These are phyloP conservation scores for Porcisia hertigi DNA, from an alignment of 208 protist genomes.

Conservation along the genomic window DNA sequence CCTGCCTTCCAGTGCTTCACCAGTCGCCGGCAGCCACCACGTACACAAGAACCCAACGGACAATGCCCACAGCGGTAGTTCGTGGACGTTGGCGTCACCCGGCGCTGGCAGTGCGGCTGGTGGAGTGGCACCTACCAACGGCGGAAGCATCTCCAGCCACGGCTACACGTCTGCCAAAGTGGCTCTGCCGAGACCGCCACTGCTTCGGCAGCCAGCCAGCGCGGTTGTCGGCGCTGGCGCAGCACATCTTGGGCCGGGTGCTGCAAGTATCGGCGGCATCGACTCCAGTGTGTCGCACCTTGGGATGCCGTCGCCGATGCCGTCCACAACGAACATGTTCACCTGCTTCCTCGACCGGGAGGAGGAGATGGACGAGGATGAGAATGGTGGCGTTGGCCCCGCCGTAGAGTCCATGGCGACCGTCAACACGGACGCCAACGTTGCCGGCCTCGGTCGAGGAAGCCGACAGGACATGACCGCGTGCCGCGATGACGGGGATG, in stretches of 20 bases:
- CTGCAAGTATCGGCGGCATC: neutral
- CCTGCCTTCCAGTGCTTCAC: neutral
- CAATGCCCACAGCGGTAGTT: constrained; percentile 9
- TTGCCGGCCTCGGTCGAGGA: neutral
- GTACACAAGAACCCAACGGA: neutral
- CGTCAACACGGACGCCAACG: neutral
- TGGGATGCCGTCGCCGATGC: constrained; percentile 64
- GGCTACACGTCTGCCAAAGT: constrained; percentile 2
- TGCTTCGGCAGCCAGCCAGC: constrained; percentile 3
- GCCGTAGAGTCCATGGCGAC: neutral
- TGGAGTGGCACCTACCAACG: neutral
- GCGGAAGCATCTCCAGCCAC: constrained; percentile 9
- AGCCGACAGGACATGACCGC: constrained; percentile 22
- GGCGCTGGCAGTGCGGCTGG: neutral
- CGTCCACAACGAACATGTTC: constrained; percentile 71
- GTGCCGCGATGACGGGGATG: constrained; percentile 28
- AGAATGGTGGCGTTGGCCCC: constrained; percentile 8
- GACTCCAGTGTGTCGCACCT: constrained; percentile 5
- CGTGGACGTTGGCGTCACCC: neutral
- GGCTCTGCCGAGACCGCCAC: neutral
- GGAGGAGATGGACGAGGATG: constrained; percentile 35
- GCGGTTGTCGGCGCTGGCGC: neutral
- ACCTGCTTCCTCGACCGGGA: constrained; percentile 42
- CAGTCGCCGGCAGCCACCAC: neutral
- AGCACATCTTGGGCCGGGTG: neutral